Evolutionary conservation across 805 yeast species (phyloP), one percentile per base, ranked within the genome.

Genomic region (Pichia pseudocactophila): DNA sequence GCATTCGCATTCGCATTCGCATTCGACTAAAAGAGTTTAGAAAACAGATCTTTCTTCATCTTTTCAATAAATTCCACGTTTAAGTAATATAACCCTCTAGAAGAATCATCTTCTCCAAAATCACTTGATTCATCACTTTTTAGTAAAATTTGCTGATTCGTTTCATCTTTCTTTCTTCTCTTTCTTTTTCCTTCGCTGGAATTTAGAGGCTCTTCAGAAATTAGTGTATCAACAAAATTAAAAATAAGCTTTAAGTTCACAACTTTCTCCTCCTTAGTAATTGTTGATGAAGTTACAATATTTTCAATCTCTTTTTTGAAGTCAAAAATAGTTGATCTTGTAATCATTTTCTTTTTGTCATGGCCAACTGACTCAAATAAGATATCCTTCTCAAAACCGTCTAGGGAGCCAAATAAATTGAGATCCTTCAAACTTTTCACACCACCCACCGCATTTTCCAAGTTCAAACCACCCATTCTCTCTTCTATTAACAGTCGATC

Each of bases 221-320:
- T 34, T 62, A 48, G n/a, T 38, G 63, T 59, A 42, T 81, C 85
- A 33, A 74, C 69, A 60, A 68, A 82, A 13, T 78, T 73, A 61
- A 82, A 78, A 8, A 82, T 58, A 39, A 82, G 56, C 45, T 73
- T 72, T 44, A 82, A 58, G 50, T 78, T 80, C 80, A 84, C 76
- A 41, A 82, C 58, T 42, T 80, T 84, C 37, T 79, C 80, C n/a
- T 48, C 33, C 25, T 44, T 26, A 4, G 66, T 49, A 1, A 59
- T 54, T 11, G 46, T 40, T 0, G 82, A 80, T 1, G 51, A 49
- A 3, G 45, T 44, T 1, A 76, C 75, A 51, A 73, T 58, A 2
- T 55, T 54, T 22, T 59, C 59, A 22, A 80, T 57, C 48, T 80
- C 81, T 18, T 76, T 54, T 52, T 78, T 75, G 48, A 70, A 66